Conservation (phyloP, 345 rosid genomes). For the Lepidium didymum region DNA sequence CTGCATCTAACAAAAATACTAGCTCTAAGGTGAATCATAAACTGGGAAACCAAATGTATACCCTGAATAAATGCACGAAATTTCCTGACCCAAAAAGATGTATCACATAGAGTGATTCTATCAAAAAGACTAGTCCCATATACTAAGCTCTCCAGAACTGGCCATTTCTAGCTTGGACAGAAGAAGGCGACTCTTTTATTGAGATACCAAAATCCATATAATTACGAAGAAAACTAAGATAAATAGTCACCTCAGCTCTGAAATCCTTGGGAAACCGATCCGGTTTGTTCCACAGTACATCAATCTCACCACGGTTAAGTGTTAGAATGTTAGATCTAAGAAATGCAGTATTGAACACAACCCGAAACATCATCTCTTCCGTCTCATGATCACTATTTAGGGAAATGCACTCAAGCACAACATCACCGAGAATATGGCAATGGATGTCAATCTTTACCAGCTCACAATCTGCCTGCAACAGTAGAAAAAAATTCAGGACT, state of each 20-base stretch:
- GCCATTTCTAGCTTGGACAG: background rate
- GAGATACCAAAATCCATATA: background rate
- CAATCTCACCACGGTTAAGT: constrained; percentile 62
- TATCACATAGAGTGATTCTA: background rate
- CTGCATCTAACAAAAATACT: background rate
- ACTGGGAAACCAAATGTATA: constrained; percentile 7
- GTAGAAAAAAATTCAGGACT: constrained; percentile 25
- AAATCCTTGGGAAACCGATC: constrained; percentile 66
- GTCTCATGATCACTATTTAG: constrained; percentile 50
- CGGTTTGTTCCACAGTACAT: constrained; percentile 52
- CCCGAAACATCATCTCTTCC: constrained; percentile 69
- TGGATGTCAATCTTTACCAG: constrained; percentile 57
- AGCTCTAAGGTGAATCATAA: background rate
- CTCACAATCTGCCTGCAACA: constrained; percentile 62
- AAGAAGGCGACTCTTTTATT: background rate
- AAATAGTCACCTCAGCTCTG: constrained; percentile 53
- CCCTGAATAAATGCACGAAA: constrained; percentile 36
- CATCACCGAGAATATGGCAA: constrained; percentile 74
- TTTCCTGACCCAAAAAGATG: constrained; percentile 4
- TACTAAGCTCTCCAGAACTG: background rate
- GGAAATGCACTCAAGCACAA: constrained; percentile 65
- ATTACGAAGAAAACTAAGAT: background rate
- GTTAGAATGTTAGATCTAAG: constrained; percentile 58
- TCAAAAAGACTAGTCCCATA: background rate
- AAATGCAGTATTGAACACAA: constrained; percentile 73